phyloP scores from a whole-genome alignment of 805 yeast species.

The Metschnikowia lochheadii region DNA sequence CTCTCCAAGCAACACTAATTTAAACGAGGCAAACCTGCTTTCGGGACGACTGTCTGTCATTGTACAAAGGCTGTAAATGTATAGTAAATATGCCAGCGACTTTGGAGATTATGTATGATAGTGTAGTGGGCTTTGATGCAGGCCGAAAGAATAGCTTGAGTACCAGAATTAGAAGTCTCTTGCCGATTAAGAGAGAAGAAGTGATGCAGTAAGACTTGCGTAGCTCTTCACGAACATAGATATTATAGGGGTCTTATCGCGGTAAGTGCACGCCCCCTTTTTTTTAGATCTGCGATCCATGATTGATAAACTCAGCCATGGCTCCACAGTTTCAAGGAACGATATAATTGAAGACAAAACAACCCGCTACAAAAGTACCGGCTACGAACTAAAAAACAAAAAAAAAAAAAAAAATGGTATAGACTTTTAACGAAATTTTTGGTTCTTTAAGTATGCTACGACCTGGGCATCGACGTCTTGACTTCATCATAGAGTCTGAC shows the following conservation, averaged over 20 bases:
- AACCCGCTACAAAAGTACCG: background rate
- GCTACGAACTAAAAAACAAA: background rate
- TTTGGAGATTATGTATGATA: background rate
- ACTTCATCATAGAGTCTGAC: background rate
- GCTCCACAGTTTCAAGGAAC: background rate
- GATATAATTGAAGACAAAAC: too few relatives aligned
- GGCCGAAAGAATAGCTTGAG: background rate
- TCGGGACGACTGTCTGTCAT: slow-evolving; percentile 10
- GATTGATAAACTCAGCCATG: background rate
- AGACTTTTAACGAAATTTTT: background rate
- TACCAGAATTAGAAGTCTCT: background rate
- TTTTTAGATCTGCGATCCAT: background rate
- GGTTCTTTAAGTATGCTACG: background rate
- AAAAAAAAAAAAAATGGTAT: background rate
- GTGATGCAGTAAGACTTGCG: background rate
- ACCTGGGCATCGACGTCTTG: background rate
- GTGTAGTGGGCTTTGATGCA: background rate
- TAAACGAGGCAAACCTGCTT: slow-evolving; percentile 53
- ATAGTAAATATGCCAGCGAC: background rate
- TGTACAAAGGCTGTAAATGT: background rate
- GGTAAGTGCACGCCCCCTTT: slow-evolving; percentile 8
- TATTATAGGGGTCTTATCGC: slow-evolving; percentile 3
- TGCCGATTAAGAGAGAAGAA: background rate
- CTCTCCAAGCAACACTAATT: slow-evolving; percentile 89
- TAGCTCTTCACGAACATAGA: background rate